phyloP scores from a whole-genome alignment of 208 protist species.

The Herpetomonas tarakana region DNA sequence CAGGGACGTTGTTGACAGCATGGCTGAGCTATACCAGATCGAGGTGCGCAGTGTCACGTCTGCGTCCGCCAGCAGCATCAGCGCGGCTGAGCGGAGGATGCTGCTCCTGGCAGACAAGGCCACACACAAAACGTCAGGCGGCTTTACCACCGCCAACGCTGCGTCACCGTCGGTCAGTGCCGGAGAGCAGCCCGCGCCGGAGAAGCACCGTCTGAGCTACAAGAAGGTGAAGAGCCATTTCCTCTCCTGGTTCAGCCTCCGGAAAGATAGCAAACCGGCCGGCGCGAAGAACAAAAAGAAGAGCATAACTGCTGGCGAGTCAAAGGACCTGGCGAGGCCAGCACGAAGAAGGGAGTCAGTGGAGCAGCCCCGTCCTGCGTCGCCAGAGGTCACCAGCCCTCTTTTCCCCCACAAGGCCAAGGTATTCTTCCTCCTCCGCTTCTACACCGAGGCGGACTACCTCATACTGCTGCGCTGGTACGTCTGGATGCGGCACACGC shows the following conservation, averaged over 20 bases:
- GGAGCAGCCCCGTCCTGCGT: too few relatives aligned
- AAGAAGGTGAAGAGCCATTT: neutral
- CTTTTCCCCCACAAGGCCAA: neutral
- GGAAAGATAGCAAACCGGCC: neutral
- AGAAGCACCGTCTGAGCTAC: neutral
- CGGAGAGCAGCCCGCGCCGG: neutral
- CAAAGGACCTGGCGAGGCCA: too few relatives aligned
- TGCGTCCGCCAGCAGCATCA: neutral
- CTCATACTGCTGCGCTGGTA: constrained; percentile 1
- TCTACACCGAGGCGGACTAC: neutral
- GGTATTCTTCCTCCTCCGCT: neutral
- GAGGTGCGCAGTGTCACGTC: neutral
- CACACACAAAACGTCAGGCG: neutral
- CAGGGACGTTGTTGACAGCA: neutral
- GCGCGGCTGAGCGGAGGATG: neutral
- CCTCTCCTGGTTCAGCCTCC: neutral
- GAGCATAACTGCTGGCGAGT: neutral
- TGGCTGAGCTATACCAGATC: constrained; percentile 1
- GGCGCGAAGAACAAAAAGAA: neutral
- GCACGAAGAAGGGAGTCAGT: too few relatives aligned
- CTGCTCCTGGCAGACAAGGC: neutral
- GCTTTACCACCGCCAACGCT: neutral
- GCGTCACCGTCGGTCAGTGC: neutral
- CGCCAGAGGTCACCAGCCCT: neutral
- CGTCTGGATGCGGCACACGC: constrained; percentile 1